Evolutionary conservation across 2,329 filamentous ascomycete species (phyloP), one percentile per base, ranked within the genome.

Genomic region (Colletotrichum gigasporum): DNA sequence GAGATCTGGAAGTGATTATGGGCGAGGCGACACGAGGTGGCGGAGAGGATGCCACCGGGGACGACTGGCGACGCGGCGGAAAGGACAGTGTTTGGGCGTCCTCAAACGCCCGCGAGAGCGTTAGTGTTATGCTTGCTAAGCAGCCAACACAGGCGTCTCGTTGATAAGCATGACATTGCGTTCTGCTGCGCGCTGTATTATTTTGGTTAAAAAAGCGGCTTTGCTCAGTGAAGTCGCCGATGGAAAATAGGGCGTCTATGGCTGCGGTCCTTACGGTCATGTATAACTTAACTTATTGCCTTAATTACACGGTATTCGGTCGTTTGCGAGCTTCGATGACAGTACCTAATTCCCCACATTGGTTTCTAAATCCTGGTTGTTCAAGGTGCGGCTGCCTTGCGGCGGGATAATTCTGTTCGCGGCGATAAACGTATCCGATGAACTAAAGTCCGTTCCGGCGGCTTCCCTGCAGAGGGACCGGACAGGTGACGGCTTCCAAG

Each of bases 1-100:
- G 94, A 50, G 95, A 98, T 75, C 82, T 97, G 34, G 94, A 97
- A 73, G 89, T 96, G 6, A 90, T 97, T 48, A 85, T 96, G 67
- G 95, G 94, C 62, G 94, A 97, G 78, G 89, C 90, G 2, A 86
- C 88, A 53, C 85, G 89, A 57, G 81, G 91, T 79, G 82, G 85
- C 34, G 82, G 84, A 45, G 85, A 88, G 67, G 79, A 85, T 66
- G 79, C 82, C 2, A 78, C 77, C 2, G 85, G 85, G 4, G 87
- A 90, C 69, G 91, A 93, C 75, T 94, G 91, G 90, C 85, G 91
- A 67, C 84, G 84, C 64, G 85, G 85, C 12, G 86, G 86, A 5
- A 75, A 75, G 62, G 79, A 81, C 47, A 86, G 85, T 66, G 76
- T 88, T 28, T 89, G 86, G 86, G 76, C 78, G 14, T 86, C 85